Conservation (phyloP, 202 grass and related monocot species). For the Hordeum pubiflorum region DNA sequence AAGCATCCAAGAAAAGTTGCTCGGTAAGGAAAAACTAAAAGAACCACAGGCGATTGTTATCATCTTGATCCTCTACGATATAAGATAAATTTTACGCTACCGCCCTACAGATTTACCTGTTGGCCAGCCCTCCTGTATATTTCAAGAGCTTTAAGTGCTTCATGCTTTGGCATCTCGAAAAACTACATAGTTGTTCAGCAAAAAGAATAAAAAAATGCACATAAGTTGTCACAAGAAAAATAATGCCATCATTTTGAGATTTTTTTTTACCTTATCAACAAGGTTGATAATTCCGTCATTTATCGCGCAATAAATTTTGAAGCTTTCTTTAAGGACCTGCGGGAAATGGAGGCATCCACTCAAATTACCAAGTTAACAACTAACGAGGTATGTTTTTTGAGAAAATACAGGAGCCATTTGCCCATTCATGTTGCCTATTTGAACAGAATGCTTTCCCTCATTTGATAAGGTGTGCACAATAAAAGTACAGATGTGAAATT, state of each 20-base stretch:
- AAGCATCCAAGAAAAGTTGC: slow-evolving; percentile 29
- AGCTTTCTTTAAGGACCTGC: slow-evolving; percentile 97
- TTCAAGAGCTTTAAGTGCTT: slow-evolving; percentile 88
- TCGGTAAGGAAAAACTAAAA: slow-evolving; percentile 18
- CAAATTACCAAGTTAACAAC: background rate
- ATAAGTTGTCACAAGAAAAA: slow-evolving; percentile 16
- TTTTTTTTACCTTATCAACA: slow-evolving; percentile 59
- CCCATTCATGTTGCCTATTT: slow-evolving; percentile 14
- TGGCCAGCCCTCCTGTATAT: slow-evolving; percentile 89
- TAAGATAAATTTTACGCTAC: background rate
- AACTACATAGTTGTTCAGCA: slow-evolving; percentile 48
- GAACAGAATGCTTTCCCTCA: background rate
- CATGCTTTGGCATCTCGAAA: slow-evolving; percentile 96
- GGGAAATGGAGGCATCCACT: background rate
- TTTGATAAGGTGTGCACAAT: background rate
- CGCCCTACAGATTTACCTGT: slow-evolving; percentile 50
- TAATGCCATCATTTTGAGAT: background rate
- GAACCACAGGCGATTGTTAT: background rate
- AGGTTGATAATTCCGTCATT: slow-evolving; percentile 99
- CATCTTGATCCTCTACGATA: background rate
- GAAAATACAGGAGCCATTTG: slow-evolving; percentile 10
- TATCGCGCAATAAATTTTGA: slow-evolving; percentile 97
- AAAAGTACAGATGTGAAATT: background rate
- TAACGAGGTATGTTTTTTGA: background rate
- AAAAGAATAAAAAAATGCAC: background rate